These are phyloP conservation scores for Arthrobotrys pseudoclavata DNA, from an alignment of 2,329 filamentous ascomycete species.

Conservation along the genomic window DNA sequence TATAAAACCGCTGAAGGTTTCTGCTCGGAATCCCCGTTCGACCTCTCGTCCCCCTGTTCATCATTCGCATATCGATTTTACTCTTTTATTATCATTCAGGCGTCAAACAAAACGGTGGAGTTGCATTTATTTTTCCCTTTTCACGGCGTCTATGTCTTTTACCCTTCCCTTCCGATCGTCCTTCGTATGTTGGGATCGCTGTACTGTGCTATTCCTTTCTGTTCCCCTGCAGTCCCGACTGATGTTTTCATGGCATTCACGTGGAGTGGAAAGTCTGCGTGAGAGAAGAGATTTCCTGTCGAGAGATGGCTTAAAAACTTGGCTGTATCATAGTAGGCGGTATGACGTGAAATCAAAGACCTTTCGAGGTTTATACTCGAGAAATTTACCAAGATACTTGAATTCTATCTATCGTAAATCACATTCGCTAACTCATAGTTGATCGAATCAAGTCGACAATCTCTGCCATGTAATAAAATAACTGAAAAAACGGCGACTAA, in stretches of 20 bases:
- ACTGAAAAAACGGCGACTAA: neutral
- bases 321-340: neutral
- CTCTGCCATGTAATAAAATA: neutral
- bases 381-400: no score
- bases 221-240: no score
- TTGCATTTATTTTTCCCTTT: constrained; percentile 3
- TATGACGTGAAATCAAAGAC: neutral
- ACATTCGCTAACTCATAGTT: neutral
- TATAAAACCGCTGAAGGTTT: neutral
- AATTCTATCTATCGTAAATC: neutral
- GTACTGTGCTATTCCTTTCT: neutral
- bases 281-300: neutral
- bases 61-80: neutral
- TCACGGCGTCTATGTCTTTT: constrained; percentile 1
- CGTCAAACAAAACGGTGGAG: constrained; percentile 32
- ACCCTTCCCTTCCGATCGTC: neutral
- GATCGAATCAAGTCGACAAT: neutral
- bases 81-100: constrained; percentile 10
- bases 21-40: neutral
- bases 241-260: neutral
- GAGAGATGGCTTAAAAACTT: neutral
- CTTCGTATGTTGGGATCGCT: neutral
- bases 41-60: neutral
- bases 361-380: neutral
- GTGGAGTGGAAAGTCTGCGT: neutral